Percentiles rank a stretch among this genome's conserved stretches.
phyloP scores from a whole-genome alignment of 768 basidiomycete genomes.

The Xerocomellus dryophilus region DNA sequence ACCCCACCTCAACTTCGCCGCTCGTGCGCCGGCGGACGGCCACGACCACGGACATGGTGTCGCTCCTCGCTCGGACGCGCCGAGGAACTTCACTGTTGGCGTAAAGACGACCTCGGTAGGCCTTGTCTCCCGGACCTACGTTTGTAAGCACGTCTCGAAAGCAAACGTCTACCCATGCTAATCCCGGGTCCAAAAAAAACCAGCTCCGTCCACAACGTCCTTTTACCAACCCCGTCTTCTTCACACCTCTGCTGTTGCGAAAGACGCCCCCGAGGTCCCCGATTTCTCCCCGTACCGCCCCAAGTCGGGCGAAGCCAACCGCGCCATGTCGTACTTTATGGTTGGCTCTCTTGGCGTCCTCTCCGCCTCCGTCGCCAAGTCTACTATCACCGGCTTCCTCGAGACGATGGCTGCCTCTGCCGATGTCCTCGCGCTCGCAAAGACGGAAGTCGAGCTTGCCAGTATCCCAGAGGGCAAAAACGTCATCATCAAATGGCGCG shows the following conservation, averaged over 20 bases:
- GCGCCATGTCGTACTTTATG: conserved; percentile 85
- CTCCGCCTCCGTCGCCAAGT: conserved; percentile 92
- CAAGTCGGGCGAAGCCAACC: conserved; percentile 60
- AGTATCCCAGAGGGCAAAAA: conserved; percentile 97
- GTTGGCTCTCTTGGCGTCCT: conserved; percentile 89
- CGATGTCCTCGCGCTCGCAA: conserved; percentile 96
- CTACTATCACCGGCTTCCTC: conserved; percentile 89
- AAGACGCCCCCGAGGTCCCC: conserved; percentile 79
- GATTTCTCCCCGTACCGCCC: conserved; percentile 84
- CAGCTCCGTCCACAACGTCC: conserved; percentile 51
- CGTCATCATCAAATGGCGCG: conserved; percentile 97
- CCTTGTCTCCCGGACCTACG: conserved; percentile 61
- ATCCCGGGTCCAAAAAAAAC: conserved; percentile 9
- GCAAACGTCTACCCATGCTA: conserved; percentile 11
- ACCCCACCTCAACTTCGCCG: conserved; percentile 70
- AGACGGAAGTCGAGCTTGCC: conserved; percentile 90
- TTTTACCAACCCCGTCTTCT: conserved; percentile 67
- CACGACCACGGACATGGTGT: conserved; percentile 59
- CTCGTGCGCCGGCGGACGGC: conserved; percentile 56
- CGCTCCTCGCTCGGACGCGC: conserved; percentile 58
- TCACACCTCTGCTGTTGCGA: conserved; percentile 68
- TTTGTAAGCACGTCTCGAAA: conserved; percentile 45
- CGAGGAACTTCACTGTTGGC: conserved; percentile 62
- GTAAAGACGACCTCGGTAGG: conserved; percentile 46
- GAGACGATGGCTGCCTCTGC: conserved; percentile 96